Base-by-base conservation (phyloP, 202 grass and related monocot genomes). In the Setaria viridis region DNA sequence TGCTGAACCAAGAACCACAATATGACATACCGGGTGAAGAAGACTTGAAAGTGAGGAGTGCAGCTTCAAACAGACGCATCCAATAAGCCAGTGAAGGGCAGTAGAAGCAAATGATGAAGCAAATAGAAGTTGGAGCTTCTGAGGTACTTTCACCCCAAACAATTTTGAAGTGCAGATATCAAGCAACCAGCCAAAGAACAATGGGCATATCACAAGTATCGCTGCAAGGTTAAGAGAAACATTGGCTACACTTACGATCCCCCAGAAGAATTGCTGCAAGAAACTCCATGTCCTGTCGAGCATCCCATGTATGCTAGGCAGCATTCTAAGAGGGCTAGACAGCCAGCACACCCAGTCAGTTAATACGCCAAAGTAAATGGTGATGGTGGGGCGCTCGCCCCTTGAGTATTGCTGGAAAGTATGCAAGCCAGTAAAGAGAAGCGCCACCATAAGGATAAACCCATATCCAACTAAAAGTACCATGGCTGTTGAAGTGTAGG, bases 131-230 rank as follows among this genome's bases (percentile, higher is more conserved):
- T 67, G 42, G 11, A 88, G 70, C 67, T 78, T 84, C 81, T 88
- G 75, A 58, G 47, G 46, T 35, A 84, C 30, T 25, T 60, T 66
- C 78, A 30, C 80, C 79, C 81, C 81, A 80, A 88, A 84, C 67
- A 88, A 58, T 73, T 84, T 73, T 48, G 87, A 84, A 74, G 87
- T 66, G 45, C 68, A 84, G 74, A 88, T 80, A 88, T 89, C 87
- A 80, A 85, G 70, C 20, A 17, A 89, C 62, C 87, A 81, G 11
- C 87, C 87, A 62, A 76, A 70, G 70, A 89, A 57, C 77, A 89
- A 81, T 32, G 87, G 87, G 21, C 63, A 69, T 21, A 57, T 73
- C 68, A 73, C 63, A 80, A 80, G 10, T 37, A 49, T 56, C 3
- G 47, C 57, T 59, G 84, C 59, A 30, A 85, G 42, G 60, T 80